Conservation (phyloP, 2,329 filamentous ascomycete genomes). For the Venturia carpophila region DNA sequence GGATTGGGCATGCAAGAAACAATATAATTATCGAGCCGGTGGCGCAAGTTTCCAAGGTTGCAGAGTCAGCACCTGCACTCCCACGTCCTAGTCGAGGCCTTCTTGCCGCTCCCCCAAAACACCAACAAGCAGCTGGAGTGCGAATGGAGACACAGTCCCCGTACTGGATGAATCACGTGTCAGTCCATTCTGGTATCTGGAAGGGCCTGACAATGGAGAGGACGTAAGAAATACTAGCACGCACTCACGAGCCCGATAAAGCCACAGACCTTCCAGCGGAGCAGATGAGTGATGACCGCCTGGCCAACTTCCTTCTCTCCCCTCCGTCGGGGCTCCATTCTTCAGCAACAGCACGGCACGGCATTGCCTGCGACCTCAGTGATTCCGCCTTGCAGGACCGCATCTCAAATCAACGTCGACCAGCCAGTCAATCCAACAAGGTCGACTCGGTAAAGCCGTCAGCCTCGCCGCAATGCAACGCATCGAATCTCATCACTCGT, state of each 20-base stretch:
- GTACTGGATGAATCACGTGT: neutral
- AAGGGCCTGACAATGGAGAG: too few relatives aligned
- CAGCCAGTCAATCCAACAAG: neutral
- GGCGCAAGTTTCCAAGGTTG: neutral
- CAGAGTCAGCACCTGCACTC: neutral
- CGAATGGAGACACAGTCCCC: neutral
- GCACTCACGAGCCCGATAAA: too few relatives aligned
- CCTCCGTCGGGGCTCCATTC: neutral
- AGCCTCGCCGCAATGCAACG: neutral
- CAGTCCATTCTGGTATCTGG: too few relatives aligned
- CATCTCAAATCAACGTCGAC: neutral
- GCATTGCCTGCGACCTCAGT: neutral
- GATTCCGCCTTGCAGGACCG: neutral
- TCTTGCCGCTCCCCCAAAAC: neutral
- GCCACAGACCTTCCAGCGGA: too few relatives aligned
- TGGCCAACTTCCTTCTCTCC: neutral
- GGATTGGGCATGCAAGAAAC: neutral
- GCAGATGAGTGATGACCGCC: neutral
- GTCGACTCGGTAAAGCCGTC: neutral
- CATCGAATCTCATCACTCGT: neutral
- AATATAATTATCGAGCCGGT: neutral
- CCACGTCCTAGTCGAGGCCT: neutral
- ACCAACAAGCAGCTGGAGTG: too few relatives aligned
- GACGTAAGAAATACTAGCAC: too few relatives aligned
- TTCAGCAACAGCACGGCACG: conserved; percentile 10